Evolutionary conservation across 805 yeast genomes (phyloP), one percentile per base, ranked within the genome.

Genomic region (Dipodascus geniculatus): DNA sequence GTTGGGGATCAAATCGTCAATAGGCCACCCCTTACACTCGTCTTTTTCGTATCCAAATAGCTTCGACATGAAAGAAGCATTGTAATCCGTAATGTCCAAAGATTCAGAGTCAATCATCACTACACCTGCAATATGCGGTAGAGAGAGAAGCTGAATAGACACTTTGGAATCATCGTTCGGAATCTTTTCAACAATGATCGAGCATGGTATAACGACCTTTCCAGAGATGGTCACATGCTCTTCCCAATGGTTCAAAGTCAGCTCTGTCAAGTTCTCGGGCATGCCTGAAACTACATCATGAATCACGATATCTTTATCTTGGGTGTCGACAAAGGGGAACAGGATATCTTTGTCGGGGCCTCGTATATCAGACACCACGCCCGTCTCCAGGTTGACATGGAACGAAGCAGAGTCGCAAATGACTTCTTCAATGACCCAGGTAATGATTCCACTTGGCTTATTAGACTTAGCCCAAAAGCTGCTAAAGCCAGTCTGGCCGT

Each of bases 61-160:
- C 61, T 86, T 85, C 57, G 83, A 81, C 9, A 88, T 80, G 53
- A 87, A 81, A 8, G 95, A 87, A 57, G 80, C 79, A 68, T 88
- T 88, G 64, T 84, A 85, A 11, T 91, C 82, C n/a, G 85, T 65
- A 42, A 88, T 73, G 4, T 72, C 68, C 59, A 73, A 76, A 49
- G 67, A 66, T 23, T 65, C 65, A 1, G 82, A 72, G 50, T 83
- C 80, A 14, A 88, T 71, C 11, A 87, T 82, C 61, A 88, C 82
- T 23, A 87, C 78, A 44, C 96, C 96, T 0, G 96, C 93, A 60
- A 87, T 85, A 66, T 87, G 86, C 0, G 96, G 96, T 60, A 87
- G 68, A 2, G 90, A 75, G 62, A 85, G 90, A 19, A 87, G 75
- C 58, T 85, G 83, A 53, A 87, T 63, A 61, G 83, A 78, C 20